phyloP scores from a whole-genome alignment of 371 early-diverging fungal genomes.

The Nosema muscidifuracis region DNA sequence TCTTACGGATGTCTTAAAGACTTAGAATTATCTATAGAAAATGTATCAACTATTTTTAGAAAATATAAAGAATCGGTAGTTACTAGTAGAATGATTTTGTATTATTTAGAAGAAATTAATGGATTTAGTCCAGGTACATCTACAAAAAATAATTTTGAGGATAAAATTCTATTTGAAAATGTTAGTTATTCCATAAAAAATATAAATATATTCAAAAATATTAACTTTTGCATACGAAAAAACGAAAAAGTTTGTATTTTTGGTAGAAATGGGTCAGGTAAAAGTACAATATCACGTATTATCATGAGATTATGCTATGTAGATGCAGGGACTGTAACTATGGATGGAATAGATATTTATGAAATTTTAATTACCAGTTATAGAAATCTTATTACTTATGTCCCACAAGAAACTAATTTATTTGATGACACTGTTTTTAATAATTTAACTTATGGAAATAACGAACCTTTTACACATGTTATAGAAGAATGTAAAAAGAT shows the following conservation, averaged over 20 bases:
- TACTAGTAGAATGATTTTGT: conserved; percentile 17
- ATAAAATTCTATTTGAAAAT: conserved; percentile 11
- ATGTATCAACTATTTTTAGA: conserved; percentile 12
- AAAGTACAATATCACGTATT: conserved; percentile 75
- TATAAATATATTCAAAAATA: conserved; percentile 68
- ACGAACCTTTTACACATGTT: not conserved
- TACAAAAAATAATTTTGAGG: not conserved
- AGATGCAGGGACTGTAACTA: conserved; percentile 48
- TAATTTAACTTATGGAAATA: conserved; percentile 42
- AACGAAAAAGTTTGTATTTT: conserved; percentile 67
- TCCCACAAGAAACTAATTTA: conserved; percentile 43
- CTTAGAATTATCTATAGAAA: conserved; percentile 10
- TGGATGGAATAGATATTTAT: conserved; percentile 49
- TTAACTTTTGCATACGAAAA: conserved; percentile 67
- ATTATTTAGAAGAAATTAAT: conserved; percentile 29
- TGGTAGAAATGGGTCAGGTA: conserved; percentile 96
- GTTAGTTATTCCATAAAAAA: not conserved
- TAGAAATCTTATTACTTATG: conserved; percentile 41
- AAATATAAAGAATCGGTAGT: not conserved
- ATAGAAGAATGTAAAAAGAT: conserved; percentile 28
- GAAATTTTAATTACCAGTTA: conserved; percentile 14
- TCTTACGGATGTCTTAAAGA: not conserved
- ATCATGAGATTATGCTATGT: conserved; percentile 64
- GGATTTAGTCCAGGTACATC: not conserved
- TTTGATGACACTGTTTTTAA: conserved; percentile 38